Conservation (phyloP, 306 rosid species). For the Castanea mollissima region DNA sequence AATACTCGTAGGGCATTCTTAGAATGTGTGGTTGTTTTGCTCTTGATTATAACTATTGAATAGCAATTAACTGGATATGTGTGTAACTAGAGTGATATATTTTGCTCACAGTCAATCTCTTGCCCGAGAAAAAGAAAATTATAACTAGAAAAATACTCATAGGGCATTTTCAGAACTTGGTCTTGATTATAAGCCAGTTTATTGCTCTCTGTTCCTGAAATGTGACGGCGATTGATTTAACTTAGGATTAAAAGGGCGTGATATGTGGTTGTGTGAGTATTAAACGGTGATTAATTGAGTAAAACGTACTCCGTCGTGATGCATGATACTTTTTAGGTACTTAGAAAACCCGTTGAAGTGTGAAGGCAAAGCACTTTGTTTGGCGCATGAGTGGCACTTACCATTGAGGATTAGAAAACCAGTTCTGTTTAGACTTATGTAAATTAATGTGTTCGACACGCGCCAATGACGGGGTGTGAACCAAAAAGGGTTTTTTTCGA, state of each 20-base stretch:
- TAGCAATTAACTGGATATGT: too few species aligned
- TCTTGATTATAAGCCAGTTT: too few species aligned
- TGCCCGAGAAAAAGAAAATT: too few species aligned
- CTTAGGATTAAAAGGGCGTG: too few species aligned
- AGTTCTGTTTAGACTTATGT: background rate
- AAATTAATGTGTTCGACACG: conserved; percentile 10
- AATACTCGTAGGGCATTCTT: fast-evolving
- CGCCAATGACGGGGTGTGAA: background rate
- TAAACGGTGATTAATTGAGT: conserved; percentile 18
- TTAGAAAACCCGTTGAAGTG: background rate
- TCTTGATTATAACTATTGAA: too few species aligned
- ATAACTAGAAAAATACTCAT: too few species aligned
- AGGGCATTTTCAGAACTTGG: too few species aligned
- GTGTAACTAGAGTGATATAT: too few species aligned
- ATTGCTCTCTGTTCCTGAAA: fast-evolving
- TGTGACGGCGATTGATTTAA: too few species aligned
- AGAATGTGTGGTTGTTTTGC: too few species aligned
- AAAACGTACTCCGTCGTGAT: conserved; percentile 27
- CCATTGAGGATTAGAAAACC: background rate
- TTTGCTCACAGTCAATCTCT: too few species aligned
- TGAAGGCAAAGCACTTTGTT: background rate
- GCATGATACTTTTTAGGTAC: conserved; percentile 30
- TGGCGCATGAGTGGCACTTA: conserved; percentile 19
- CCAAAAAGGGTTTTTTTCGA: background rate
- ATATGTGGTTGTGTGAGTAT: background rate